Conservation (phyloP, 2,329 filamentous ascomycete species). For the Fusarium camptoceras region DNA sequence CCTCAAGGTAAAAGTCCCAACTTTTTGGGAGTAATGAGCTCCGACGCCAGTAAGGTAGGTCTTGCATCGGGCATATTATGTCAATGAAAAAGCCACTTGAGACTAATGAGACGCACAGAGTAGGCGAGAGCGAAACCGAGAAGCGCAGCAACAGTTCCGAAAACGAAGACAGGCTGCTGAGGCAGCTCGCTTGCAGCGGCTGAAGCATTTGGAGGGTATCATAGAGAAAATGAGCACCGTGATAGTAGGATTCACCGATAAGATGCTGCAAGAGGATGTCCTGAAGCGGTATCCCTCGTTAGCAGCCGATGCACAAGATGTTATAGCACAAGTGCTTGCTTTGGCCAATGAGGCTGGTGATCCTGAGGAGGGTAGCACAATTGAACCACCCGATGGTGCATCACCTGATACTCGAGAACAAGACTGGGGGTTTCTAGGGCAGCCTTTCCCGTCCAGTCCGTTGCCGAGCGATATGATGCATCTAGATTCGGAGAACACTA, state of each 20-base stretch:
- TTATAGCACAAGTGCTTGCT: conserved; percentile 2
- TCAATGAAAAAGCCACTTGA: neutral
- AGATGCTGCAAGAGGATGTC: conserved; percentile 10
- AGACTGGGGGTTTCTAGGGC: neutral
- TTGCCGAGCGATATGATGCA: too few species aligned
- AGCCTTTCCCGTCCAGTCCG: neutral
- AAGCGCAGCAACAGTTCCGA: conserved; percentile 21
- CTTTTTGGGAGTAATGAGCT: neutral
- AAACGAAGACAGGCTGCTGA: conserved; percentile 17
- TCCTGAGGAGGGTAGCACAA: neutral
- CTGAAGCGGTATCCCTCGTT: conserved; percentile 5
- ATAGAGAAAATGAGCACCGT: conserved; percentile 20
- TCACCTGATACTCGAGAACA: neutral
- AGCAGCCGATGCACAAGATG: neutral
- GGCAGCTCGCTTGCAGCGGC: neutral
- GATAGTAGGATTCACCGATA: conserved; percentile 15
- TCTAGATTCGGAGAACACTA: neutral
- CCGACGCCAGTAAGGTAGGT: conserved; percentile 9
- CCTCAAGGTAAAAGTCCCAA: neutral
- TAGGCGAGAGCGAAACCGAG: conserved; percentile 18
- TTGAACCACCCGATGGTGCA: neutral
- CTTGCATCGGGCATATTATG: neutral
- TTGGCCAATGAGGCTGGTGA: conserved; percentile 17
- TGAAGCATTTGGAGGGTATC: conserved; percentile 10
- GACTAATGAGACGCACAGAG: neutral